Percentiles rank a stretch among this genome's conserved stretches.
These are phyloP conservation scores for Vitis rotundifolia DNA, from an alignment of 164 flowering plant genomes.

Conservation along the genomic window DNA sequence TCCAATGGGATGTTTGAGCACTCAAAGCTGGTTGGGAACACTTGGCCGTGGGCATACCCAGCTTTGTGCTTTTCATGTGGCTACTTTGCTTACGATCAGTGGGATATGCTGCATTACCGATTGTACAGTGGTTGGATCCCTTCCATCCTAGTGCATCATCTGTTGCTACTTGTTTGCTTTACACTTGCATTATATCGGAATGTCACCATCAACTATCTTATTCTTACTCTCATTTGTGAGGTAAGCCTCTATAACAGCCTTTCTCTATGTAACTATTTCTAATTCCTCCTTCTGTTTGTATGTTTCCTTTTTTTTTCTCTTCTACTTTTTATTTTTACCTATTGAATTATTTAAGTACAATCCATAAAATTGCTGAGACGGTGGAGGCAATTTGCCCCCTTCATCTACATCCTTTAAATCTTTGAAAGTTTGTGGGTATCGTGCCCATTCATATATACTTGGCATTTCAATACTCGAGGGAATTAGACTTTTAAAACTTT, in stretches of 20 bases:
- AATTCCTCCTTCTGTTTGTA: neutral
- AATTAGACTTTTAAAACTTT: too few relatives aligned
- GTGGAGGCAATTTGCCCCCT: too few relatives aligned
- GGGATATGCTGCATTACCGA: constrained; percentile 79
- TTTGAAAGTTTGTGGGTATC: too few relatives aligned
- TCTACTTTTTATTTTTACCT: too few relatives aligned
- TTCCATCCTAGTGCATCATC: constrained; percentile 80
- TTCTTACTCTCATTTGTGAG: constrained; percentile 94
- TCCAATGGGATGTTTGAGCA: constrained; percentile 72
- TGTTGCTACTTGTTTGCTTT: constrained; percentile 82
- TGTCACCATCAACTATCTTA: constrained; percentile 93
- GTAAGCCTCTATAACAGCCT: constrained; percentile 28
- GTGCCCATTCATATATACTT: too few relatives aligned
- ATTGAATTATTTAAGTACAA: too few relatives aligned
- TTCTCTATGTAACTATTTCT: neutral
- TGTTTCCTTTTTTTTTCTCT: neutral
- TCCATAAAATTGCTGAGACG: too few relatives aligned
- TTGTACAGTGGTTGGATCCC: constrained; percentile 89
- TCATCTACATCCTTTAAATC: too few relatives aligned
- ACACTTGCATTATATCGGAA: constrained; percentile 87
- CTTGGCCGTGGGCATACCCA: constrained; percentile 78
- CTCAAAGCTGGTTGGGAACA: constrained; percentile 58
- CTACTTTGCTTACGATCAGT: constrained; percentile 95
- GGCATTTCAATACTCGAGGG: too few relatives aligned
- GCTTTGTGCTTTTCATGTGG: constrained; percentile 93